Base-by-base conservation (phyloP, 1,139 yeast genomes). In the Trichomonascaceae sp. region DNA sequence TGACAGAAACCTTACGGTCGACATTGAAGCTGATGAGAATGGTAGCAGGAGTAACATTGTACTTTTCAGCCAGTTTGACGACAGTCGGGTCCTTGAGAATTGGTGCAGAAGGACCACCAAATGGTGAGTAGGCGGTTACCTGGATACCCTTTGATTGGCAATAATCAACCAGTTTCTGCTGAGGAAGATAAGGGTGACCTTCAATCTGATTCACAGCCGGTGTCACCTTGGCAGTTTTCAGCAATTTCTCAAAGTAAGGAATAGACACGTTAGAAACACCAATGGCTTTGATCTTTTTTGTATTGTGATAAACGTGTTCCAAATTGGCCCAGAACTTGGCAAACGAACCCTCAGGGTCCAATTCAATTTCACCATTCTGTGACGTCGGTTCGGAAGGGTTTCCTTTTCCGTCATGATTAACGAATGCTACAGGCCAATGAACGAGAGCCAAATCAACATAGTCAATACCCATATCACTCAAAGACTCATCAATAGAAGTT, bases 131-230 rank as follows among this genome's bases (percentile, higher is more conserved):
- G 1, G 91, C 89, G 63, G 81, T 85, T 30, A 86, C 59, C 54
- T 77, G 69, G 57, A 87, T 83, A 22, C 72, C 77, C 47, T 85
- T 64, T 51, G 77, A 68, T 61, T 78, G 71, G 57, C 80, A 73
- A 63, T 72, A 86, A 20, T 81, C 78, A 52, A 79, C 80, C 59
- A 87, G 78, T 12, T 88, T 76, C 68, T 85, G 90, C 62, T 84
- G 75, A 62, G 83, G 89, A 60, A 85, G 75, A 65, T 83, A 83
- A 0, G 90, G 83, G 66, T 78, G 80, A 70, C 72, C 83, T 67
- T 86, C 91, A 61, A 85, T 82, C 69, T 86, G 93, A 67, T 84
- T 81, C 46, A 84, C 82, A 49, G 74, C 79, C 1, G 91, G 91
- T 56, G 74, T 74, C 57, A 75, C 67, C 57, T 73, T 74, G 50